phyloP scores from a whole-genome alignment of 2,329 filamentous ascomycete genomes.

The Neurospora sp. region DNA sequence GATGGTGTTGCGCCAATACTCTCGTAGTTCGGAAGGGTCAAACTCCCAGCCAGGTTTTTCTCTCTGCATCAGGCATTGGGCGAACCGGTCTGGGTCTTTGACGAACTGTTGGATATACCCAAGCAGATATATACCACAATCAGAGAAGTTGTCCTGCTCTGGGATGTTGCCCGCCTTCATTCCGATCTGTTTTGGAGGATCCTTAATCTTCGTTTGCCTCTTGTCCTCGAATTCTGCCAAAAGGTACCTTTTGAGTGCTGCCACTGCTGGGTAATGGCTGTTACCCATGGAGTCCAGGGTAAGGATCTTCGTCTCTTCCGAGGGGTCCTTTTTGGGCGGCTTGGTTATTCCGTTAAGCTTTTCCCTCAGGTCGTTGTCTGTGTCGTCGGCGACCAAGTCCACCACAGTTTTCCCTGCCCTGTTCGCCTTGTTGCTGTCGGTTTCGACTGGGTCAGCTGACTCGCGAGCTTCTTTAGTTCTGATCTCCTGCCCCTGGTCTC shows the following conservation, averaged over 20 bases:
- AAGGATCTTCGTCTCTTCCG: constrained; percentile 60
- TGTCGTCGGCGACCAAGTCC: background rate
- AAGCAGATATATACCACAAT: constrained; percentile 82
- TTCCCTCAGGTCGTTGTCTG: background rate
- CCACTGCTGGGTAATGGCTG: constrained; percentile 54
- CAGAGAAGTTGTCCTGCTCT: constrained; percentile 71
- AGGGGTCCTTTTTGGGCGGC: constrained; percentile 31
- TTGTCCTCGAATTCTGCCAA: constrained; percentile 60
- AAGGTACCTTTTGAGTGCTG: constrained; percentile 67
- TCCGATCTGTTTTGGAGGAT: constrained; percentile 27
- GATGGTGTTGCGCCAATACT: constrained; percentile 55
- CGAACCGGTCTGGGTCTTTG: constrained; percentile 60
- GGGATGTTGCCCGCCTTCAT: constrained; percentile 71
- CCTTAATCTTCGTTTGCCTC: constrained; percentile 31
- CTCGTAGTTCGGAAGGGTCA: constrained; percentile 49
- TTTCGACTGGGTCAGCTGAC: background rate
- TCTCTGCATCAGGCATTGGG: constrained; percentile 54
- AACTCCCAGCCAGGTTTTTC: constrained; percentile 44
- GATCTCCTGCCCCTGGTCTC: background rate
- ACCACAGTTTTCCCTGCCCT: background rate
- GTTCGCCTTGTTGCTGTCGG: background rate
- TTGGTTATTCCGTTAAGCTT: background rate
- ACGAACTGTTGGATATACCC: constrained; percentile 80
- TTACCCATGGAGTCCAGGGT: constrained; percentile 78
- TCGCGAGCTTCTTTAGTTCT: background rate